A percentile compares a stretch with the other conserved stretches of the same genome.
Conservation (phyloP, 2,329 filamentous ascomycete species). For the Podosphaera fusca region DNA sequence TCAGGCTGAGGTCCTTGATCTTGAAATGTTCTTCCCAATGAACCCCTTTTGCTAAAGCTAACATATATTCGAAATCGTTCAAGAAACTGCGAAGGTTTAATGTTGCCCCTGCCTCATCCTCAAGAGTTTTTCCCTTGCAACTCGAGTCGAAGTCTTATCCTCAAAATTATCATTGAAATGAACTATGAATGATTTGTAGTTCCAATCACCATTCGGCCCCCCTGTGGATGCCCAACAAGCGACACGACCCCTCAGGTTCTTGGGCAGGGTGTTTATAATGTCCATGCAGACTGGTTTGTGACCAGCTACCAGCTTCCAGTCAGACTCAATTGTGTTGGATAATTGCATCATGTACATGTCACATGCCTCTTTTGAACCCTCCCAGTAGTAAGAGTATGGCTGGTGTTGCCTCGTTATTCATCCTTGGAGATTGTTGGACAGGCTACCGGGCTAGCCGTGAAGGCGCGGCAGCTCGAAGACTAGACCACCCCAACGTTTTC, state of each 20-base stretch:
- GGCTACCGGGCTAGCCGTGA: no score
- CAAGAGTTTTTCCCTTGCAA: background rate
- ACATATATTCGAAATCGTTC: background rate
- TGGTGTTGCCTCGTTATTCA: no score
- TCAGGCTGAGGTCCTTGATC: background rate
- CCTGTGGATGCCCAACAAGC: background rate
- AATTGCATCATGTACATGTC: no score
- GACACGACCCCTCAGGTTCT: background rate
- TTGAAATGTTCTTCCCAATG: background rate
- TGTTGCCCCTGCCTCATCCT: background rate
- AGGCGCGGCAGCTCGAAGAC: no score
- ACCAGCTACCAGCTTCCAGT: background rate
- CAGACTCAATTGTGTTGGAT: background rate
- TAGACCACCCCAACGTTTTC: no score
- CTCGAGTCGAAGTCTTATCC: constrained; percentile 2
- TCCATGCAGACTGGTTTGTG: background rate
- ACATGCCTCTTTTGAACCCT: no score
- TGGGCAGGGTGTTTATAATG: background rate
- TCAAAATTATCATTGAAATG: background rate
- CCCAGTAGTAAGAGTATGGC: no score
- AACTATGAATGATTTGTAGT: no score
- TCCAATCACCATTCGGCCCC: background rate
- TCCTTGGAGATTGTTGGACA: no score
- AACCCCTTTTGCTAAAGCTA: background rate
- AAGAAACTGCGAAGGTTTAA: background rate